A percentile compares a stretch with the other conserved stretches of the same genome.
Evolutionary conservation across 2,329 filamentous ascomycete species (phyloP).

Genomic region (Raffaelea arxii): DNA sequence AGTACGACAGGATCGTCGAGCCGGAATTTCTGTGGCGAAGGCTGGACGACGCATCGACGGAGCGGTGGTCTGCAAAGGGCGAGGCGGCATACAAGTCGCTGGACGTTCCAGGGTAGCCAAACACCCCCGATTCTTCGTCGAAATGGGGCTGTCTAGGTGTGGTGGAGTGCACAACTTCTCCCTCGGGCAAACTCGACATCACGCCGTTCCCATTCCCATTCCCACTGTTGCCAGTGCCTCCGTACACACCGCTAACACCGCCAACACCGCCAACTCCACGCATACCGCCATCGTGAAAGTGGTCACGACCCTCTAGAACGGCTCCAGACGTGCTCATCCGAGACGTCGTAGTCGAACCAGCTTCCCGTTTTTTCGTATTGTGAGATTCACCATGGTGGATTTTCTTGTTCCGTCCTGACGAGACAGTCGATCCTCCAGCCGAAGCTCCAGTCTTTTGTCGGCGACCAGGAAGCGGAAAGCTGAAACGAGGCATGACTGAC

Average conservation of each 20-base stretch:
- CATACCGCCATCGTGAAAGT: background rate
- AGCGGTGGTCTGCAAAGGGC: constrained; percentile 11
- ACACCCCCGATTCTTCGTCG: constrained; percentile 38
- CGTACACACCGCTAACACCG: background rate
- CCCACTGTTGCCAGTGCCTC: too few species aligned
- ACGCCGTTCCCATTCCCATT: constrained; percentile 2
- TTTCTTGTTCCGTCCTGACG: constrained; percentile 37
- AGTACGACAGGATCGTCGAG: constrained; percentile 47
- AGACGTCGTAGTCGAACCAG: constrained; percentile 24
- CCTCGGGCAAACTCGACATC: background rate
- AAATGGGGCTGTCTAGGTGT: constrained; percentile 22
- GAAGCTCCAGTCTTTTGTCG: too few species aligned
- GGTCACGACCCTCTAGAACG: too few species aligned
- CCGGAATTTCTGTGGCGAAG: constrained; percentile 39
- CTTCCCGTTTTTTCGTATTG: constrained; percentile 32
- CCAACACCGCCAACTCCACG: background rate
- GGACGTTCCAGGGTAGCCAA: constrained; percentile 15
- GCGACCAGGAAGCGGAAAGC: constrained; percentile 37
- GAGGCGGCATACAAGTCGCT: background rate
- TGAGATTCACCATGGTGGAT: too few species aligned
- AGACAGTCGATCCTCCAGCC: constrained; percentile 19
- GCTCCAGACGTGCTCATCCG: too few species aligned
- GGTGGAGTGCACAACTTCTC: background rate
- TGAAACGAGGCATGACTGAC: constrained; percentile 31
- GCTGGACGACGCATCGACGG: constrained; percentile 31